Conservation (phyloP, 345 rosid species). For the Draba incana region DNA sequence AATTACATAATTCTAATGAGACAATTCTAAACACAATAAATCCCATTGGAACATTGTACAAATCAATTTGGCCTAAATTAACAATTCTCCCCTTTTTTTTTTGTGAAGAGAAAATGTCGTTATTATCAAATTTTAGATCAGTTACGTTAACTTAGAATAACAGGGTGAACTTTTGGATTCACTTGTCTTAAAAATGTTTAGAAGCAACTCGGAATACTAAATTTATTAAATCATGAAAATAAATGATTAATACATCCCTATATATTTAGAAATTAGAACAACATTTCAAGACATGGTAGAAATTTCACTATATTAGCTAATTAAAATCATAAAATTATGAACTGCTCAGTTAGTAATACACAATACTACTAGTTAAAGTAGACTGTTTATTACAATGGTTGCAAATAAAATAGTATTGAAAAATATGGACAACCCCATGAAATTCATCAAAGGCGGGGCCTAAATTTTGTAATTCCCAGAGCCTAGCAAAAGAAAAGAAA, state of each 20-base stretch:
- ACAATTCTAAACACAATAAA: too few relatives aligned
- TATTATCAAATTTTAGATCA: too few relatives aligned
- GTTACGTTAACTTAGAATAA: background rate
- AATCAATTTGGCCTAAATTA: too few relatives aligned
- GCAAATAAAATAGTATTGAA: background rate
- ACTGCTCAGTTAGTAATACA: background rate
- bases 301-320: background rate
- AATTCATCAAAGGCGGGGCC: conserved; percentile 36
- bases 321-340: background rate
- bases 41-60: too few relatives aligned
- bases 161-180: conserved; percentile 1
- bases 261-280: background rate
- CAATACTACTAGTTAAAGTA: background rate
- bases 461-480: conserved; percentile 32
- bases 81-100: too few relatives aligned
- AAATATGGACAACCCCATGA: conserved; percentile 23
- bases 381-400: background rate
- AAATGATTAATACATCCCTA: background rate
- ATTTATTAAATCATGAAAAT: background rate
- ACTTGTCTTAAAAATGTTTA: conserved; percentile 8
- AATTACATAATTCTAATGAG: too few relatives aligned
- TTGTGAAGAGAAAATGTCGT: conserved; percentile 13
- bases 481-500: conserved; percentile 18
- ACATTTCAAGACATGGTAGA: background rate
- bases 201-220: background rate